phyloP scores from a whole-genome alignment of 371 early-diverging fungal genomes.

The Basidiobolus meristosporus region DNA sequence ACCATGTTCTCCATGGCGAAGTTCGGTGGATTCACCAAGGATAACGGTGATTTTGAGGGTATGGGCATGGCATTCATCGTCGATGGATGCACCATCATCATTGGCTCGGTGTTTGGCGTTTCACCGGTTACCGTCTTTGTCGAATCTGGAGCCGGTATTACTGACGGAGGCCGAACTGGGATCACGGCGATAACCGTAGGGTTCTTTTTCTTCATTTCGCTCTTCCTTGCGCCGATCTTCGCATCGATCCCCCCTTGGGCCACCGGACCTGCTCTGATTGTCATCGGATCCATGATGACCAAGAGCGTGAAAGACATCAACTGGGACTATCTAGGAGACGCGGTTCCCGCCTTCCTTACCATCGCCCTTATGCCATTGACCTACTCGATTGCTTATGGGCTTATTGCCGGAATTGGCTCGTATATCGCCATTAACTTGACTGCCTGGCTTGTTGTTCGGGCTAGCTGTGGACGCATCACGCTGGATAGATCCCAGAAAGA shows the following conservation, averaged over 20 bases:
- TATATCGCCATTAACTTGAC: conserved; percentile 24
- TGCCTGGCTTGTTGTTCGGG: conserved; percentile 37
- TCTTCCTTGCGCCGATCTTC: conserved; percentile 68
- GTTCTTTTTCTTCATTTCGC: conserved; percentile 45
- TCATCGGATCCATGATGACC: conserved; percentile 63
- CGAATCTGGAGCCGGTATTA: conserved; percentile 62
- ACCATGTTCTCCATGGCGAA: conserved; percentile 59
- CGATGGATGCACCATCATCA: conserved; percentile 36
- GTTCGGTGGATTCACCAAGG: conserved; percentile 57
- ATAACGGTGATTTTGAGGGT: conserved; percentile 55
- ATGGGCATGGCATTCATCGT: conserved; percentile 48
- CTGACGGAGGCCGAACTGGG: conserved; percentile 63
- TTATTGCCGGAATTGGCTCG: conserved; percentile 8
- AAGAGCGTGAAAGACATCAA: conserved; percentile 44
- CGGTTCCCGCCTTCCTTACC: conserved; percentile 58
- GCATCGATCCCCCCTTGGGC: conserved; percentile 63
- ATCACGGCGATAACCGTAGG: conserved; percentile 58
- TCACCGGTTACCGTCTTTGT: conserved; percentile 58
- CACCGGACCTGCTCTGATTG: conserved; percentile 53
- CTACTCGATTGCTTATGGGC: conserved; percentile 18
- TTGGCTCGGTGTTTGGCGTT: conserved; percentile 48
- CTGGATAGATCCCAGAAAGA: too few relatives aligned
- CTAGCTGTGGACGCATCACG: conserved; percentile 14
- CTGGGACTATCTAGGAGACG: conserved; percentile 56
- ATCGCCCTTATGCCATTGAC: conserved; percentile 57